Percentiles rank a stretch among this genome's conserved stretches.
Evolutionary conservation across 2,329 filamentous ascomycete species (phyloP).

Genomic region (Claviceps quebecensis): DNA sequence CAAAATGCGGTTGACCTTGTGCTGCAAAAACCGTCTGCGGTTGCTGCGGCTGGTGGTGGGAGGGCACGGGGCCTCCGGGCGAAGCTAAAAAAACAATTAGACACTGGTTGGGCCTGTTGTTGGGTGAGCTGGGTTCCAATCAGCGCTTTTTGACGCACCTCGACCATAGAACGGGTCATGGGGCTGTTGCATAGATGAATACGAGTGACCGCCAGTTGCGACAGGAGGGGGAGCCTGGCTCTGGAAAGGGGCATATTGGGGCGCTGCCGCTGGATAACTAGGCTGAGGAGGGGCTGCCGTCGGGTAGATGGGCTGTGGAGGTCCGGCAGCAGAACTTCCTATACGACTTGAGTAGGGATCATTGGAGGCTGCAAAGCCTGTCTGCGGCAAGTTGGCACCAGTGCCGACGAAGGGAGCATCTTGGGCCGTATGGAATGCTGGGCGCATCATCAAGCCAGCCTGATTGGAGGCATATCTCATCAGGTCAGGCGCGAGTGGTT

Average conservation of each 20-base stretch:
- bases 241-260: slow-evolving; percentile 19
- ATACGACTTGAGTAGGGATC: slow-evolving; percentile 20
- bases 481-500: slow-evolving; percentile 20
- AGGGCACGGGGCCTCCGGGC: slow-evolving; percentile 30
- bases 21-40: slow-evolving; percentile 23
- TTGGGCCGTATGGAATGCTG: slow-evolving; percentile 16
- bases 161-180: slow-evolving; percentile 43
- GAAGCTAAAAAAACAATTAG: slow-evolving; percentile 38
- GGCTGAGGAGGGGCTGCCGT: slow-evolving; percentile 17
- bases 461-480: slow-evolving; percentile 17
- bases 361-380: slow-evolving; percentile 11
- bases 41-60: slow-evolving; percentile 14
- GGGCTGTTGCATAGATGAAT: slow-evolving; percentile 23
- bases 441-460: slow-evolving; percentile 17
- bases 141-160: slow-evolving; percentile 35
- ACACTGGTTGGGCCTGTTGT: slow-evolving; percentile 12
- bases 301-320: slow-evolving; percentile 20
- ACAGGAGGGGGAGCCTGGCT: slow-evolving; percentile 20
- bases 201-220: slow-evolving; percentile 14
- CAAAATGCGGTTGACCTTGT: slow-evolving; percentile 39
- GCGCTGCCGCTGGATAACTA: slow-evolving; percentile 18
- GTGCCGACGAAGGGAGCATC: slow-evolving; percentile 22
- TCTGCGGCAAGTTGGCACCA: slow-evolving; percentile 21
- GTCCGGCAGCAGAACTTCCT: slow-evolving; percentile 16
- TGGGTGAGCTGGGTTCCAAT: slow-evolving; percentile 6